Percentiles rank a stretch among this genome's conserved stretches.
These are phyloP conservation scores for Schizophyllum commune DNA, from an alignment of 1,284 basidiomycete species.

Conservation along the genomic window DNA sequence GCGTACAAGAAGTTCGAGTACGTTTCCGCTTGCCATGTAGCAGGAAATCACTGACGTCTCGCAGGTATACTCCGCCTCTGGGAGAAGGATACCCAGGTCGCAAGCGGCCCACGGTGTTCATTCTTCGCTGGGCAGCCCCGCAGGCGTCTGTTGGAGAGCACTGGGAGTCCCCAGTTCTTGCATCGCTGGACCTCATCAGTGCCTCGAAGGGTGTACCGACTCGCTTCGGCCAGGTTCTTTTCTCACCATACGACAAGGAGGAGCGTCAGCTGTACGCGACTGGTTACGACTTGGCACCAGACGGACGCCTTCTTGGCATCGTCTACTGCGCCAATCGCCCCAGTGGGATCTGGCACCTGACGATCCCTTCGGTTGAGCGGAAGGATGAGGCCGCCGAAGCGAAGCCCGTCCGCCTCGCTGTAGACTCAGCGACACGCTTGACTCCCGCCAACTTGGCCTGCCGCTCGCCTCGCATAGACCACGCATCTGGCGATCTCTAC, in stretches of 20 bases:
- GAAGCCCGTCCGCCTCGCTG: too few species aligned
- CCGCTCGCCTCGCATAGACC: constrained; percentile 48
- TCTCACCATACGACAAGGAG: constrained; percentile 30
- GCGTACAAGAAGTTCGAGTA: constrained; percentile 27
- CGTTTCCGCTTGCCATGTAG: neutral
- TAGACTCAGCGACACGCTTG: constrained; percentile 24
- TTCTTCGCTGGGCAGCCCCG: constrained; percentile 33
- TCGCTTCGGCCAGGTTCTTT: constrained; percentile 51
- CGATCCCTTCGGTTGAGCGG: constrained; percentile 10
- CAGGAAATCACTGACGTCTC: neutral
- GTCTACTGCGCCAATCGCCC: constrained; percentile 60
- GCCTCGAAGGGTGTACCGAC: constrained; percentile 8
- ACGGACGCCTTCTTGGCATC: constrained; percentile 53
- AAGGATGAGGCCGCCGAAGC: neutral
- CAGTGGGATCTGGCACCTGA: constrained; percentile 47
- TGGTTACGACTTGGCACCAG: constrained; percentile 49
- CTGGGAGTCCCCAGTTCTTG: neutral
- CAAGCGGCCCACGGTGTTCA: constrained; percentile 40
- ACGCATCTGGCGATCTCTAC: constrained; percentile 26
- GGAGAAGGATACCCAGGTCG: constrained; percentile 47
- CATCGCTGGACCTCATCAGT: neutral
- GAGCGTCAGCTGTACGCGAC: constrained; percentile 39
- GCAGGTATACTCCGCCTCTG: constrained; percentile 39
- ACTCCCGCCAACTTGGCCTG: constrained; percentile 37
- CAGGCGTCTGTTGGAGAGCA: neutral